phyloP scores from a whole-genome alignment of 106 monocot species.

The Dendrobium catenatum region DNA sequence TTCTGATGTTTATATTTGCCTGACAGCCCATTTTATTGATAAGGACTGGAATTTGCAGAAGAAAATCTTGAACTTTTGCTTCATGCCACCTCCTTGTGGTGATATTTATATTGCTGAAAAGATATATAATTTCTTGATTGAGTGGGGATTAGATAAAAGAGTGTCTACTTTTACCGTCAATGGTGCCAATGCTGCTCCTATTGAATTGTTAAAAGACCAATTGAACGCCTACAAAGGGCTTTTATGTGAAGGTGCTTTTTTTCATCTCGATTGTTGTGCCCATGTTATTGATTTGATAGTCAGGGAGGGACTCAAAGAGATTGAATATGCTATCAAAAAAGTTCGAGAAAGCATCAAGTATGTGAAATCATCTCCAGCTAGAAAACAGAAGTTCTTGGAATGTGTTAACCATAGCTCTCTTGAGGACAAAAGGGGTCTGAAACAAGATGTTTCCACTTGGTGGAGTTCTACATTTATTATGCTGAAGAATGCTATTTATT shows the following conservation, averaged over 20 bases:
- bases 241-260: constrained; percentile 4
- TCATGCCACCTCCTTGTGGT: constrained; percentile 12
- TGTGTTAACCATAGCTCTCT: constrained; percentile 7
- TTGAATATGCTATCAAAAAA: constrained; percentile 1
- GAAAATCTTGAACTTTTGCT: constrained; percentile 9
- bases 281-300: constrained; percentile 4
- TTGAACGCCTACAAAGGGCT: background rate
- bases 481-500: constrained; percentile 15
- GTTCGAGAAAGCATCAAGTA: constrained; percentile 17
- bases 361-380: constrained; percentile 9
- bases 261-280: constrained; percentile 9
- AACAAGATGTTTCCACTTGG: constrained; percentile 15
- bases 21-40: constrained; percentile 18
- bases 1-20: constrained; percentile 12
- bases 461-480: constrained; percentile 15
- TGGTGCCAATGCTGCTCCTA: constrained; percentile 8
- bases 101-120: constrained; percentile 3
- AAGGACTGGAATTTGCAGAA: constrained; percentile 12
- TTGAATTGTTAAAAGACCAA: constrained; percentile 12
- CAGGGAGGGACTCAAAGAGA: constrained; percentile 11
- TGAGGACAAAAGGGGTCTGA: constrained; percentile 8
- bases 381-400: constrained; percentile 5
- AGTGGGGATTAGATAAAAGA: constrained; percentile 11
- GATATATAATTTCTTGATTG: constrained; percentile 15
- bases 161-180: constrained; percentile 1